Conservation (phyloP, 139 green algal species). For the Coccomyxa sp. region DNA sequence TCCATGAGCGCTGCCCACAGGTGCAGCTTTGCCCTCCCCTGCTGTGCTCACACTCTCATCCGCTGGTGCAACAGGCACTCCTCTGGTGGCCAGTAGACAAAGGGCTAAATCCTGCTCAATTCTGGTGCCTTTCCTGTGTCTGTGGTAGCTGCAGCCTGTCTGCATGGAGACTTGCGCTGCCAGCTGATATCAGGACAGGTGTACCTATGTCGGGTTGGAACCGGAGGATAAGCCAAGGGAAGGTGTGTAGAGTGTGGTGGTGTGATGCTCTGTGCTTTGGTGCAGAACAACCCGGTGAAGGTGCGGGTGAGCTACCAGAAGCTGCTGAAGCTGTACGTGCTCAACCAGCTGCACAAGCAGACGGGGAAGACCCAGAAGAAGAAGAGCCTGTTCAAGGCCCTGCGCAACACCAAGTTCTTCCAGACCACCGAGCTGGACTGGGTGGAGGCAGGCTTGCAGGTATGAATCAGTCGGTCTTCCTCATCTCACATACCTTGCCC, state of each 20-base stretch:
- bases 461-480: no score
- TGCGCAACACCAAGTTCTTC: conserved; percentile 99
- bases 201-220: no score
- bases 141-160: no score
- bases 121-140: no score
- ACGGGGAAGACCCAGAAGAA: conserved; percentile 93
- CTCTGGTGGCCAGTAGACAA: no score
- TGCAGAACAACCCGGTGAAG: conserved; percentile 85
- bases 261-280: background rate
- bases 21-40: background rate
- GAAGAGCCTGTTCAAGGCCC: conserved; percentile 85
- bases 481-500: background rate
- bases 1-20: conserved; percentile 85
- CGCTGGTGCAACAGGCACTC: no score
- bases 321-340: conserved; percentile 97
- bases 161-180: no score
- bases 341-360: conserved; percentile 94
- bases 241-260: background rate
- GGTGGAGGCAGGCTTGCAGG: conserved; percentile 97
- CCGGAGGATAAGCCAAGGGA: background rate
- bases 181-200: no score
- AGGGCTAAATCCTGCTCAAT: no score
- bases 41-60: background rate
- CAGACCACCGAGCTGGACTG: conserved; percentile 98
- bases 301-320: conserved; percentile 99